These are phyloP conservation scores for Emericellopsis atlantica DNA, from an alignment of 2,329 filamentous ascomycete species.

Conservation along the genomic window DNA sequence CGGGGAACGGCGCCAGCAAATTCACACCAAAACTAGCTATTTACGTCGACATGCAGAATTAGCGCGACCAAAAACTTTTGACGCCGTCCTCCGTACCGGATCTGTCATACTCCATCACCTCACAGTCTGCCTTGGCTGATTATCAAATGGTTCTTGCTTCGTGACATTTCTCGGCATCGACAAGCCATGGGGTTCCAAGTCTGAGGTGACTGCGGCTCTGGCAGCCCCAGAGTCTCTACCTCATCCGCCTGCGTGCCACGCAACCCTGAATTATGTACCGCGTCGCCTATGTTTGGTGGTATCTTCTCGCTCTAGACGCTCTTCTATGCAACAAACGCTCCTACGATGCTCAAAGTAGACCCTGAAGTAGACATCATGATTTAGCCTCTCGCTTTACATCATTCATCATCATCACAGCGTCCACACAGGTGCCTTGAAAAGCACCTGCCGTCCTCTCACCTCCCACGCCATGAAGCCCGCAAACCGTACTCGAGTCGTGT, in stretches of 20 bases:
- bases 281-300: not conserved
- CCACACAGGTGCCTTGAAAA: slow-evolving; percentile 68
- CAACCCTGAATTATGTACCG: not conserved
- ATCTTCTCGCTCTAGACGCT: slow-evolving; percentile 1
- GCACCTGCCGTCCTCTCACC: slow-evolving; percentile 61
- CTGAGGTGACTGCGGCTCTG: not conserved
- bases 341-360: not conserved
- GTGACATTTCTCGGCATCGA: no score
- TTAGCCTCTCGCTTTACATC: not conserved
- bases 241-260: not conserved
- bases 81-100: no score
- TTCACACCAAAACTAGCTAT: no score
- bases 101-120: no score
- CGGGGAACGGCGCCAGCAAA: no score
- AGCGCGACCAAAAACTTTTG: no score
- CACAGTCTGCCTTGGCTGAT: no score
- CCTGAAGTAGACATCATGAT: no score
- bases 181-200: no score
- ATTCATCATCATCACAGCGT: slow-evolving; percentile 22
- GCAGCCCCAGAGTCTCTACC: not conserved
- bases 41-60: no score
- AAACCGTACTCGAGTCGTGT: slow-evolving; percentile 52
- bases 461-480: slow-evolving; percentile 65
- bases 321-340: not conserved
- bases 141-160: not conserved